Evolutionary conservation across 441 rosid species (phyloP).

Genomic region (Cnidoscolus chayamansa): DNA sequence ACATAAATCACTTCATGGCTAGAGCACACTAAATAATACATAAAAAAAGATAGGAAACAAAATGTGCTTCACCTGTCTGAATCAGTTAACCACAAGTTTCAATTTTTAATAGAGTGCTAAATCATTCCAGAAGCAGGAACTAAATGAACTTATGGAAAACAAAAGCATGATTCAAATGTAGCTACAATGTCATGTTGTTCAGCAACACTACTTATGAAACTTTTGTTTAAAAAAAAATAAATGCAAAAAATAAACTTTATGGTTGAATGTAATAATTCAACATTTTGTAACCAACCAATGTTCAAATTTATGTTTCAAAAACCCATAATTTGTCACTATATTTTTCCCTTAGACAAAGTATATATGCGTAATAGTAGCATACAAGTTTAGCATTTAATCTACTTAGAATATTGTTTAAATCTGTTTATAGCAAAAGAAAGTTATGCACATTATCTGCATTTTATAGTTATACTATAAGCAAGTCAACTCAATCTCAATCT

Average conservation of each 20-base stretch:
- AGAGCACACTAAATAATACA: background rate
- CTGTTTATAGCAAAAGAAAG: too few species aligned
- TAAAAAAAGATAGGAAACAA: background rate
- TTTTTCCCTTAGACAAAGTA: too few species aligned
- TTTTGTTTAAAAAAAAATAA: background rate
- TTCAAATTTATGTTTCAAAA: background rate
- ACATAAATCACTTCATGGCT: background rate
- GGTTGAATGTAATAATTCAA: background rate
- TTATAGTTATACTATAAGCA: too few species aligned
- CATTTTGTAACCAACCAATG: background rate
- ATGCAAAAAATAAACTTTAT: too few species aligned
- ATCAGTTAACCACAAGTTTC: background rate
- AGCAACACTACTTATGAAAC: background rate
- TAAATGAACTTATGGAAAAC: background rate
- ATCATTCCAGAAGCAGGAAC: background rate
- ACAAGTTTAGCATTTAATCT: too few species aligned
- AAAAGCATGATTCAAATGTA: background rate
- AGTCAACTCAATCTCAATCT: too few species aligned
- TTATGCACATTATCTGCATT: too few species aligned
- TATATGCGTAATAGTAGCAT: too few species aligned
- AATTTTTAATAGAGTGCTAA: background rate
- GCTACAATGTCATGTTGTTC: background rate
- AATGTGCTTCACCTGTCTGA: background rate
- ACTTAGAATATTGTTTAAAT: too few species aligned
- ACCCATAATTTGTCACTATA: too few species aligned